phyloP scores from a whole-genome alignment of 2,329 filamentous ascomycete genomes.

The Pyrenochaeta sp. region DNA sequence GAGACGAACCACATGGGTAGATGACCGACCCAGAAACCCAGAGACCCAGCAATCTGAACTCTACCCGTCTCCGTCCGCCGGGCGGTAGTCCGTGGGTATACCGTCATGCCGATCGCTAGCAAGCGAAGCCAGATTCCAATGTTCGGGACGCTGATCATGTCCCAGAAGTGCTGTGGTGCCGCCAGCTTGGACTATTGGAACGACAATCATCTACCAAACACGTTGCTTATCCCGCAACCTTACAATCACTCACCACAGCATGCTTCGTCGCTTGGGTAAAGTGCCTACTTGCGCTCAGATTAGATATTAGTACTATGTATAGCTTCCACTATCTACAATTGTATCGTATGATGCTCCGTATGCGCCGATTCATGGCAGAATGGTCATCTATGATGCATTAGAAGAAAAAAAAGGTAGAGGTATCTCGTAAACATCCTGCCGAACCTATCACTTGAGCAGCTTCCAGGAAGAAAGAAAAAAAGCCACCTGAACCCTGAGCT shows the following conservation, averaged over 20 bases:
- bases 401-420: conserved; percentile 23
- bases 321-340: not conserved
- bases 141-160: not conserved
- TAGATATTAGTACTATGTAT: conserved; percentile 2
- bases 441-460: too few species aligned
- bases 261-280: not conserved
- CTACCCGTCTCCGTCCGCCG: conserved; percentile 5
- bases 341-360: not conserved
- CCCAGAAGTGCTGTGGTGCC: not conserved
- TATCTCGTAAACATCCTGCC: conserved; percentile 32
- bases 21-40: not conserved
- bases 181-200: not conserved
- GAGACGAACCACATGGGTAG: not conserved
- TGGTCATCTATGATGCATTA: conserved; percentile 1
- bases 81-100: not conserved
- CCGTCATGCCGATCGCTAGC: conserved; percentile 1
- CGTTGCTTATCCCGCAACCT: not conserved
- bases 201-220: conserved; percentile 2
- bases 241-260: too few species aligned
- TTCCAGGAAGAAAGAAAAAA: conserved; percentile 7
- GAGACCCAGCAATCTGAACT: conserved; percentile 5
- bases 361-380: not conserved
- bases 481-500: not conserved
- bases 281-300: not conserved
- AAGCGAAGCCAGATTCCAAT: conserved; percentile 1